Evolutionary conservation across 2,329 filamentous ascomycete genomes (phyloP), one percentile per base, ranked within the genome.

Genomic region (Endothia cerciana): DNA sequence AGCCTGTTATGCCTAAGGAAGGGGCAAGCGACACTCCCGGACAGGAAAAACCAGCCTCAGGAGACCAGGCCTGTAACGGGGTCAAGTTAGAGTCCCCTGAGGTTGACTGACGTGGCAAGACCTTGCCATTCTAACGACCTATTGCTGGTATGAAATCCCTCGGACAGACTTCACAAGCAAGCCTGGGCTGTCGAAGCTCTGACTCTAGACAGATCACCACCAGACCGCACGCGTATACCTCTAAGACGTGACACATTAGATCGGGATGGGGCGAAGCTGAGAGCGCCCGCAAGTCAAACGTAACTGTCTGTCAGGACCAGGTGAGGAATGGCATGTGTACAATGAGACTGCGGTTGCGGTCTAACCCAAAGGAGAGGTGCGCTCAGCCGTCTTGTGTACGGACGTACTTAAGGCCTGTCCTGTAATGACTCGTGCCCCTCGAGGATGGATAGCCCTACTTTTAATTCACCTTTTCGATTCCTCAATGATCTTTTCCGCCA

Each of bases 401-500:
- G 43, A 22, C 17, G n/a, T 10, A 49, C 25, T n/a, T 13, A 22
- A 49, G 6, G 15, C 15, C 3, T 25, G 45, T 25, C 22, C 2
- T 15, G 4, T 25, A 25, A 25, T 25, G 45, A 49, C 13, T 13
- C 10, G 45, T 28, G 45, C 17, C 3, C 41, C 41, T 49, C 22
- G 22, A 49, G 4, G 8, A 7, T 49, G 8, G 15, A 49, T 5
- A 49, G 22, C 4, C 2, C 22, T 13, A 11, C 2, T 17, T 28
- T 51, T n/a, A 45, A 17, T 61, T 55, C 8, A 41, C 22, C 28
- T 17, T 25, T 65, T 57, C n/a, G 72, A 74, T 4, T 69, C 65
- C 1, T 72, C 72, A 22, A 77, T 74, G 47, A 80, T 76, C 53
- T 70, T 72, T 38, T 80, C 75, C 0, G 83, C 84, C 81, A 87